Evolutionary conservation across 1,284 basidiomycete species (phyloP), one percentile per base, ranked within the genome.

Genomic region (Austropuccinia psidii): DNA sequence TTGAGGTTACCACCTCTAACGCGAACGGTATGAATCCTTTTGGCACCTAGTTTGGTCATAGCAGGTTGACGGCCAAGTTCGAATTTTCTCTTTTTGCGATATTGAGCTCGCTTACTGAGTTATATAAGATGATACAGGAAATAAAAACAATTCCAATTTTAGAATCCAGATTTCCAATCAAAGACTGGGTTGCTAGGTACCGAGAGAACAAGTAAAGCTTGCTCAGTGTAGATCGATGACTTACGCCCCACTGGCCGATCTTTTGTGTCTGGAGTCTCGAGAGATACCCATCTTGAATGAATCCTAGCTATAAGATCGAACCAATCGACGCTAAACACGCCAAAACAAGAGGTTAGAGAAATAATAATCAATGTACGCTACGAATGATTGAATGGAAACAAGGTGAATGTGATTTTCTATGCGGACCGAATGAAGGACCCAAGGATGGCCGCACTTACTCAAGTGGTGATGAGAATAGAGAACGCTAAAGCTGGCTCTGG

Each of bases 61-160:
- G 93, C 94, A 75, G 93, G 85, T 83, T 96, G 93, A 82, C 93
- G 92, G 82, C 92, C 93, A 81, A 96, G 89, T 86, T 96, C 93
- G 84, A 95, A 95, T 85, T 95, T 95, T 89, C 93, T 88, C 89
- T 95, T 96, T 87, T 96, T 96, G 85, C 93, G 90, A 85, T 93
- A 93, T 85, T 91, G 89, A 78, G 93, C 89, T 81, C 91, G 89
- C 83, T 94, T 91, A 77, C 92, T 93, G 81, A 57, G 31, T 43
- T 29, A 68, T 33, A 33, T 21, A 64, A 33, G 19, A 15, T 31
- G 49, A 2, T 24, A 50, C 17, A 37, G 45, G 24, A 37, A 64
- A 49, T 24, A 33, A 17, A 41, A 21, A 50, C n/a, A 29, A 47
- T 33, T 19, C 27, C 6, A 58, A 50, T 27, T 29, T 29, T 9